Conservation (phyloP, 192 early-diverging fungal species). For the Coemansia sp. region DNA sequence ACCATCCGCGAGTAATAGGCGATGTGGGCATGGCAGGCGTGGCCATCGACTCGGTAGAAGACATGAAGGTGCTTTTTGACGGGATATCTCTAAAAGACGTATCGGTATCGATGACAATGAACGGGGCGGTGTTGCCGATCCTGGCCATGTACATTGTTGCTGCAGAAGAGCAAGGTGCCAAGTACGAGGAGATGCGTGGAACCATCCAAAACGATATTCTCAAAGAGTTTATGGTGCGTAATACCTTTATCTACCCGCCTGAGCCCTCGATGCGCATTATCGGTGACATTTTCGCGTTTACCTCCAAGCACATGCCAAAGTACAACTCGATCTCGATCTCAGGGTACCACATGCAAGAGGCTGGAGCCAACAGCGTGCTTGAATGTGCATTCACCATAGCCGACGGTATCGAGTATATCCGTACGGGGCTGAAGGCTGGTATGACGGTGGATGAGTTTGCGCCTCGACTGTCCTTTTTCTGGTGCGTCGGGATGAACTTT, state of each 20-base stretch:
- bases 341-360: conserved; percentile 92
- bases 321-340: conserved; percentile 97
- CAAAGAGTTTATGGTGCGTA: conserved; percentile 93
- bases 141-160: conserved; percentile 89
- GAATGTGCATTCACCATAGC: conserved; percentile 92
- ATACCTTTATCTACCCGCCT: conserved; percentile 93
- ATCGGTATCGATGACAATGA: conserved; percentile 94
- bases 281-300: conserved; percentile 88
- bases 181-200: conserved; percentile 74
- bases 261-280: conserved; percentile 87
- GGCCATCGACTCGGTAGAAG: conserved; percentile 88
- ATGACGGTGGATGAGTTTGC: conserved; percentile 89
- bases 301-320: conserved; percentile 84
- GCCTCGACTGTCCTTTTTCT: conserved; percentile 88
- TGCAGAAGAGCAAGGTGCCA: conserved; percentile 81
- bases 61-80: conserved; percentile 90
- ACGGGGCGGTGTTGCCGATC: conserved; percentile 89
- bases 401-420: conserved; percentile 81
- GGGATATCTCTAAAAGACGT: conserved; percentile 87
- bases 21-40: conserved; percentile 95
- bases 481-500: conserved; percentile 92
- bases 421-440: conserved; percentile 72
- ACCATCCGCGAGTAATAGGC: conserved; percentile 84
- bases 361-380: conserved; percentile 83
- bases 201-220: conserved; percentile 93